Conservation (phyloP, 441 rosid species). For the Pelargonium fulgidum region DNA sequence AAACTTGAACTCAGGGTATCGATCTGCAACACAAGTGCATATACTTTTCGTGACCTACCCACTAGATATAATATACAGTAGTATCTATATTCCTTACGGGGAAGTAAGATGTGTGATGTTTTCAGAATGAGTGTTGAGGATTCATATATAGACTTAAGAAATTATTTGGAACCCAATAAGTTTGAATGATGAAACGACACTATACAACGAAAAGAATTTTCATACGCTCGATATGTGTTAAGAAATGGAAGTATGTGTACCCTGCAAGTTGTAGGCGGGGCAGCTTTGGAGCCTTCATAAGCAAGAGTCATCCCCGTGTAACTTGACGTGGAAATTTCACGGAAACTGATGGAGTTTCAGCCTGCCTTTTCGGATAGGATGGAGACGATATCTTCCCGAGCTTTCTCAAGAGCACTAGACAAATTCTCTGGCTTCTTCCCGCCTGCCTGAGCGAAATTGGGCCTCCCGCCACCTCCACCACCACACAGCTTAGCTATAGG, state of each 20-base stretch:
- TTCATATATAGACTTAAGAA: not conserved
- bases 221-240: not conserved
- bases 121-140: not conserved
- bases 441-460: conserved; percentile 90
- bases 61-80: too few species aligned
- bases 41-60: too few species aligned
- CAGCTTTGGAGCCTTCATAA: not conserved
- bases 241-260: not conserved
- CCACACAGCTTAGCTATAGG: conserved; percentile 77
- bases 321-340: not conserved
- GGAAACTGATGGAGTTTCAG: conserved; percentile 15
- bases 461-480: conserved; percentile 92
- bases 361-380: conserved; percentile 48
- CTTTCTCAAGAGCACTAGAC: conserved; percentile 60
- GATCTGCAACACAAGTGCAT: not conserved
- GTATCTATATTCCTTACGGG: too few species aligned
- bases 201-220: not conserved
- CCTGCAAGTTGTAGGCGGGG: not conserved
- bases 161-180: not conserved
- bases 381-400: conserved; percentile 49
- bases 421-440: conserved; percentile 77
- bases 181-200: not conserved
- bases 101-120: not conserved
- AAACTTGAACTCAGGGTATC: not conserved
- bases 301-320: not conserved